Base-by-base conservation (phyloP, 176 grass and related monocot genomes). In the Triticum timopheevii region DNA sequence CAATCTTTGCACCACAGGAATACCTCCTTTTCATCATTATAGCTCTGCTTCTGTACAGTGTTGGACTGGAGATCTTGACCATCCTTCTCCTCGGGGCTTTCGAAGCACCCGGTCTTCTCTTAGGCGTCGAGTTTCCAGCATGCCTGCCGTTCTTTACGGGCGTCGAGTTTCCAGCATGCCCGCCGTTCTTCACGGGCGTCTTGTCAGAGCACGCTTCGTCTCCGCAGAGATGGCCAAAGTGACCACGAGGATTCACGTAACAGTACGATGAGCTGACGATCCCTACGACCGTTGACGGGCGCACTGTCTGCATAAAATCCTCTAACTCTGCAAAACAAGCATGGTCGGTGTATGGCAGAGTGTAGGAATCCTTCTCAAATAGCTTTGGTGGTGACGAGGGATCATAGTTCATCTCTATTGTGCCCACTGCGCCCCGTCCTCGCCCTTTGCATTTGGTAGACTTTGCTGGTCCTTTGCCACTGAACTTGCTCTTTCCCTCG, bases 271-370 rank as follows among this genome's bases (percentile, higher is more conserved):
- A 85, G 39, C 91, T 84, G 42, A 95, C 84, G 10, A 95, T 95
- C 22, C 93, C 90, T 12, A 74, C 49, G 13, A 94, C 86, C 9
- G 84, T 64, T 63, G 90, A 95, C 58, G 93, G 93, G 17, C 83
- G 76, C 10, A 91, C 56, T 61, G 86, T 52, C 2, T 86, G 92
- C 87, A 98, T 79, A 65, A 98, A 92, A 77, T 95, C 84, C 85
- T 87, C 82, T 65, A 95, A 16, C 89, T 98, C 93, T 42, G 64
- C 19, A 42, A 94, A 98, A 84, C 93, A 93, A 61, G 96, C 89
- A 61, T 98, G 96, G 47, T 91, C 93, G 7, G 96, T 93, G 82
- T 98, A 98, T 54, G 85, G 96, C 30, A 98, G 84, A 76, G 87
- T 58, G 33, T 91, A 98, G 31, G 86, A 82, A 91, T 93, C 50